Conservation (phyloP, 257 asterid genomes). For the Cruciata laevipes region DNA sequence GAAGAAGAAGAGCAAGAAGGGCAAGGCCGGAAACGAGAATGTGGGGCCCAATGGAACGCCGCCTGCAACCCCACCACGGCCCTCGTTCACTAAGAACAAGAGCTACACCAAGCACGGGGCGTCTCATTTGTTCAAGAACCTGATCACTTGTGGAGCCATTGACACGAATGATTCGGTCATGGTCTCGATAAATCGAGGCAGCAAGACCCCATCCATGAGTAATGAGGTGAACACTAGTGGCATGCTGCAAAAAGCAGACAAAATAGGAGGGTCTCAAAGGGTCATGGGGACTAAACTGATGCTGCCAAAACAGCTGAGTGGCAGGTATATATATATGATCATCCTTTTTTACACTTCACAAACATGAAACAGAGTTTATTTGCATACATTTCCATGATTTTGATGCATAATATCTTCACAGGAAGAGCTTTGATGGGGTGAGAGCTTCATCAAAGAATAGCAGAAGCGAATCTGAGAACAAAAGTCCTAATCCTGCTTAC, state of each 20-base stretch:
- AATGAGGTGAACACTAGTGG: conserved; percentile 6
- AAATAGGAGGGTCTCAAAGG: conserved; percentile 66
- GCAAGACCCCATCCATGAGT: conserved; percentile 17
- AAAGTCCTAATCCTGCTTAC: conserved; percentile 33
- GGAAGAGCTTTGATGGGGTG: conserved; percentile 65
- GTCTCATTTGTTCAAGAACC: conserved; percentile 40
- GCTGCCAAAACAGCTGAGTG: conserved; percentile 35
- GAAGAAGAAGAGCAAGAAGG: conserved; percentile 37
- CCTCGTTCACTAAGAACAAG: conserved; percentile 34
- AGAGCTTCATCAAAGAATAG: conserved; percentile 41
- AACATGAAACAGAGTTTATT: neutral
- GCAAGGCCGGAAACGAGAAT: conserved; percentile 17
- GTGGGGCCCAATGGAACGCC: neutral
- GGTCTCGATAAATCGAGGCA: conserved; percentile 27
- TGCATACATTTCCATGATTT: neutral
- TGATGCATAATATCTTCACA: conserved; percentile 16
- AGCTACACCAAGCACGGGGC: conserved; percentile 30
- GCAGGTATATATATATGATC: conserved; percentile 30
- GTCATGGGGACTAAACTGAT: conserved; percentile 48
- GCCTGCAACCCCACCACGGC: neutral
- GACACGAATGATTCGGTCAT: conserved; percentile 60
- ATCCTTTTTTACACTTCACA: neutral
- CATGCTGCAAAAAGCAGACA: conserved; percentile 32
- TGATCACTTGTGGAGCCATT: conserved; percentile 62
- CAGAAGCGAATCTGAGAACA: conserved; percentile 36